Base-by-base conservation (phyloP, 1,284 basidiomycete species). In the Ustilago xerochloae region DNA sequence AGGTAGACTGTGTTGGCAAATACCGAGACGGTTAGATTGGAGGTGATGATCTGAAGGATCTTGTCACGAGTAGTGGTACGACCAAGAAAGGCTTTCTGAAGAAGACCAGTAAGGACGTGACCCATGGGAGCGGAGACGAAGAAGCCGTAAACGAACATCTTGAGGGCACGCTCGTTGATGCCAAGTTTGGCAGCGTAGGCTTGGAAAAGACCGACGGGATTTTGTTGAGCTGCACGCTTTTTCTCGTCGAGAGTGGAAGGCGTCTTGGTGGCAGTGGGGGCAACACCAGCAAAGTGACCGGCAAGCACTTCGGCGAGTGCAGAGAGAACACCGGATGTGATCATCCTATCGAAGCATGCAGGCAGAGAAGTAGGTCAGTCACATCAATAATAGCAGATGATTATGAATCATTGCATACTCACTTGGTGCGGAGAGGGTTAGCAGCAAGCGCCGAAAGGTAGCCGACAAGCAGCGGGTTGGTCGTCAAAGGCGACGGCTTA, bases 111-210 rank as follows among this genome's bases (percentile, higher is more conserved):
- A 43, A 94, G 89, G 82, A 88, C 85, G 81, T 94, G 93, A 45
- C 90, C 88, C 39, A 94, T 84, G 2, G 93, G 93, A 6, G 93
- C 93, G n/a, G 92, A 92, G 55, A 94, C 87, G 72, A 91, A 87
- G 86, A 91, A 90, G 72, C 93, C 93, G 79, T 93, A 94, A 28
- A 91, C 62, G 3, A 89, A 90, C 91, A 94, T 93, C 85, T 93
- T 92, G 74, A 91, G 61, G 8, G 92, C 91, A 74, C 76, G 63
- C 41, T 80, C 70, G 63, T 79, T 78, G 67, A 81, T 67, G 26
- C 80, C 80, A 6, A 65, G 47, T 33, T 62, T 62, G 33, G 68
- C 67, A 35, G 75, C 69, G 38, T 75, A 64, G 28, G 72, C 33
- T 16, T 47, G 46, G 24, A 76, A 35, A 5, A 64, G 41, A 2